Percentiles rank a stretch among this genome's conserved stretches.
Conservation (phyloP, 805 yeast species). For the Priceomyces medius region DNA sequence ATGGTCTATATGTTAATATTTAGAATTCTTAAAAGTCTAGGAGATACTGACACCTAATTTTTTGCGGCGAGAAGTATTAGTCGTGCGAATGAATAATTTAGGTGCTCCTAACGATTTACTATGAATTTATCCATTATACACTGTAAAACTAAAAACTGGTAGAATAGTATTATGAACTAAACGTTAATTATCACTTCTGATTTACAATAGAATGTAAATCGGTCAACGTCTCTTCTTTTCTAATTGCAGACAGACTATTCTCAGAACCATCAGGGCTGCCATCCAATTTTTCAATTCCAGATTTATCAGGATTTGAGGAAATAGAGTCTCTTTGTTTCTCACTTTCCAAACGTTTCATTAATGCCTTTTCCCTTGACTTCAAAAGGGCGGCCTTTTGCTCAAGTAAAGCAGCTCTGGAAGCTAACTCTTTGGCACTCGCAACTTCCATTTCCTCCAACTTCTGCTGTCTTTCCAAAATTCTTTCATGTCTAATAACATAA, state of each 20-base stretch:
- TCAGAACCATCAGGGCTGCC: slow-evolving; percentile 6
- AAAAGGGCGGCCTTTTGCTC: slow-evolving; percentile 73
- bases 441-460: slow-evolving; percentile 78
- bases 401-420: slow-evolving; percentile 70
- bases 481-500: slow-evolving; percentile 76
- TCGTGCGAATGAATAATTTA: slow-evolving; percentile 2
- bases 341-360: slow-evolving; percentile 42
- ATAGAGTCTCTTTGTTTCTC: slow-evolving; percentile 16
- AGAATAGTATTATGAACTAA: neutral
- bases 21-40: no score
- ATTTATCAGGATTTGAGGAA: slow-evolving; percentile 5
- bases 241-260: slow-evolving; percentile 16
- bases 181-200: slow-evolving; percentile 2
- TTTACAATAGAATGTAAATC: slow-evolving; percentile 45
- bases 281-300: slow-evolving; percentile 14
- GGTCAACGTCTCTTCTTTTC: slow-evolving; percentile 54
- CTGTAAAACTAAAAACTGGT: neutral
- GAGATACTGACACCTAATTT: slow-evolving; percentile 6
- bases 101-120: neutral
- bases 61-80: slow-evolving; percentile 2
- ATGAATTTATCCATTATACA: neutral
- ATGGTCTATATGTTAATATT: neutral
- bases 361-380: slow-evolving; percentile 60
- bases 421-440: slow-evolving; percentile 71
- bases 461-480: slow-evolving; percentile 70